Conservation (phyloP, 176 grass and related monocot genomes). For the Echinochloa phyllopogon region DNA sequence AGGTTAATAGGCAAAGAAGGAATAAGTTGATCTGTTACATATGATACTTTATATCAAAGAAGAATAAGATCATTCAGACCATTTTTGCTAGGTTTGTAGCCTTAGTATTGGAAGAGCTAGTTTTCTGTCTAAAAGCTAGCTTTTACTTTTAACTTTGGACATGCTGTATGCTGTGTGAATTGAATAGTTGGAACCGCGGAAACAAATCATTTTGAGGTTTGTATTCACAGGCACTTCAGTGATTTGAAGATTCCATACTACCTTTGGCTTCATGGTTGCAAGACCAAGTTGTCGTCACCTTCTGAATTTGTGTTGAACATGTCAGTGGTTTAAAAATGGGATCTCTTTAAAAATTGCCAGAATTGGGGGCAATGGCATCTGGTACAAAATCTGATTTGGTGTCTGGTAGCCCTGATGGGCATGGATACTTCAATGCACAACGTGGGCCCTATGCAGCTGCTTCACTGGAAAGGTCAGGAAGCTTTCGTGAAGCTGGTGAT, state of each 20-base stretch:
- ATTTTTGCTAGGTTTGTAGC: no score
- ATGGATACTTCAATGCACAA: constrained; percentile 59
- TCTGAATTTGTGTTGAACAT: constrained; percentile 36
- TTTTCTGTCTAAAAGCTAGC: constrained; percentile 28
- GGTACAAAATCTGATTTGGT: constrained; percentile 75
- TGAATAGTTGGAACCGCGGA: background rate
- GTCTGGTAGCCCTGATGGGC: constrained; percentile 69
- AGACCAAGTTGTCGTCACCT: constrained; percentile 36
- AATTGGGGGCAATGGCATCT: constrained; percentile 64
- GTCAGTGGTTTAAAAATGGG: constrained; percentile 27
- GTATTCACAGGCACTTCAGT: constrained; percentile 46
- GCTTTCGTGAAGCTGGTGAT: constrained; percentile 69
- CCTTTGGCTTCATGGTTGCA: constrained; percentile 46
- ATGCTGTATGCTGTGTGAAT: background rate
- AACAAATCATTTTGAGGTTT: constrained; percentile 14
- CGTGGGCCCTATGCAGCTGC: constrained; percentile 59
- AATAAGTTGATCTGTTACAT: constrained; percentile 6
- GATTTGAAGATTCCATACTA: constrained; percentile 37
- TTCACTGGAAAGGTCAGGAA: constrained; percentile 72
- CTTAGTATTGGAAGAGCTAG: no score
- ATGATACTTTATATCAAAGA: constrained; percentile 9
- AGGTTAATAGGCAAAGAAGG: background rate
- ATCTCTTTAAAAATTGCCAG: constrained; percentile 34
- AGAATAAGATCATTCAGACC: background rate
- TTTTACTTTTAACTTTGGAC: constrained; percentile 19